These are phyloP conservation scores for Rosa lucieae DNA, from an alignment of 306 rosid genomes.

Conservation along the genomic window DNA sequence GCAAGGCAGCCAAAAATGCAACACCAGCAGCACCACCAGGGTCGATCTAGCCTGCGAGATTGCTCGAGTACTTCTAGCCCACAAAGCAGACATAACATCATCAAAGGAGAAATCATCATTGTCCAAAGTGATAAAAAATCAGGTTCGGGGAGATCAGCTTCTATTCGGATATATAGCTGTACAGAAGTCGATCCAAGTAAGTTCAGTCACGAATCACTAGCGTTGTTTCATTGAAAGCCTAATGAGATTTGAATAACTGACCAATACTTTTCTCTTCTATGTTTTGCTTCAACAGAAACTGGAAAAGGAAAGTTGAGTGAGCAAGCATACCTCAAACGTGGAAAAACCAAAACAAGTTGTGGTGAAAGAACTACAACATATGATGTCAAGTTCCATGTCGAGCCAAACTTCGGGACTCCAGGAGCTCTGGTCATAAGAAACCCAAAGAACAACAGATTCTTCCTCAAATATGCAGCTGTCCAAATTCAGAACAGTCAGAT, in stretches of 20 bases:
- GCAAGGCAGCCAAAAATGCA: conserved; percentile 23
- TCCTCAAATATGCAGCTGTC: conserved; percentile 46
- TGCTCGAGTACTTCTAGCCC: not conserved
- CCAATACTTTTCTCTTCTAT: conserved; percentile 1
- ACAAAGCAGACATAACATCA: conserved; percentile 14
- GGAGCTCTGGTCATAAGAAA: conserved; percentile 55
- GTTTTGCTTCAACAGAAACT: conserved; percentile 41
- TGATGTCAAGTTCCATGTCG: conserved; percentile 43
- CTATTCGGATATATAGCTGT: conserved; percentile 57
- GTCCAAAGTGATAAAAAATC: conserved; percentile 30
- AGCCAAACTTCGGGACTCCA: conserved; percentile 57
- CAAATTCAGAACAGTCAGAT: conserved; percentile 32
- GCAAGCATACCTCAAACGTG: conserved; percentile 33
- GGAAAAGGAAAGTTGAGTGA: conserved; percentile 54
- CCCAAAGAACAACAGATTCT: conserved; percentile 42
- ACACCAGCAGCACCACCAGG: conserved; percentile 5
- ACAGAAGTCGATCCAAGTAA: conserved; percentile 52
- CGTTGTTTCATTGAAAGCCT: not conserved
- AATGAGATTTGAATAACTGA: not conserved
- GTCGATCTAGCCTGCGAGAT: conserved; percentile 16
- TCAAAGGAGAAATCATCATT: conserved; percentile 43
- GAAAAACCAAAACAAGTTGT: conserved; percentile 26
- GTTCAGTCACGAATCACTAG: conserved; percentile 12
- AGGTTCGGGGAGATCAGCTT: conserved; percentile 46
- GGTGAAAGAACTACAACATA: conserved; percentile 42